Evolutionary conservation across 1,284 basidiomycete species (phyloP), one percentile per base, ranked within the genome.

Genomic region (Pyrrhoderma lamaoense): DNA sequence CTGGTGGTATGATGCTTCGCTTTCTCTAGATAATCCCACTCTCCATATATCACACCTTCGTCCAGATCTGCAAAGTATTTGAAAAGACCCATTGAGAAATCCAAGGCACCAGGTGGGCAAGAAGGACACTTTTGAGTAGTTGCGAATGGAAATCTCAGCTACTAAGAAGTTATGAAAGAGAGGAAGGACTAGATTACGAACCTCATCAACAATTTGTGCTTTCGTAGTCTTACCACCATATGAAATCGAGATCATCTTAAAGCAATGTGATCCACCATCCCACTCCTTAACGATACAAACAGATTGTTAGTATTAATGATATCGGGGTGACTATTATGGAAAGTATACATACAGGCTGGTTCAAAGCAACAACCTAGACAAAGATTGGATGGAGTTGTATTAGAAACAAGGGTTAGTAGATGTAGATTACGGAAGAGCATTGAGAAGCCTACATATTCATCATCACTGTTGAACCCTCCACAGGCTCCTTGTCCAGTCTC

Each of bases 41-140:
- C 59, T 23, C 72, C 68, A 45, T 64, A 58, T 31, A 77, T 56
- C 8, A 66, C 60, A 14, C 73, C 76, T 1, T 56, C 56, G 38
- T 46, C 52, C 7, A 59, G 51, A 21, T 60, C 44, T 1, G 65
- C 72, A 58, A 76, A 76, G 60, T 59, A 63, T 7, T 60, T 16
- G 64, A 81, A 80, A 14, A 80, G 71, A 37, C 69, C 64, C 7
- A 66, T 62, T 18, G 73, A 73, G 48, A 80, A 61, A 62, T 80
- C 77, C 47, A 80, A 67, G 22, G 63, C 69, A 48, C 72, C 74
- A 18, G 56, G 58, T 1, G 51, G 19, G 62, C 76, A 77, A n/a
- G 63, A 61, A 22, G 61, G 62, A 60, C 75, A 76, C 60, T 70
- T n/a, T 36, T 27, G 19, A 35, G 48, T 44, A 16, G 34, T 42